Conservation (phyloP, 495 filamentous ascomycete species). For the Bryoglossum gracile region DNA sequence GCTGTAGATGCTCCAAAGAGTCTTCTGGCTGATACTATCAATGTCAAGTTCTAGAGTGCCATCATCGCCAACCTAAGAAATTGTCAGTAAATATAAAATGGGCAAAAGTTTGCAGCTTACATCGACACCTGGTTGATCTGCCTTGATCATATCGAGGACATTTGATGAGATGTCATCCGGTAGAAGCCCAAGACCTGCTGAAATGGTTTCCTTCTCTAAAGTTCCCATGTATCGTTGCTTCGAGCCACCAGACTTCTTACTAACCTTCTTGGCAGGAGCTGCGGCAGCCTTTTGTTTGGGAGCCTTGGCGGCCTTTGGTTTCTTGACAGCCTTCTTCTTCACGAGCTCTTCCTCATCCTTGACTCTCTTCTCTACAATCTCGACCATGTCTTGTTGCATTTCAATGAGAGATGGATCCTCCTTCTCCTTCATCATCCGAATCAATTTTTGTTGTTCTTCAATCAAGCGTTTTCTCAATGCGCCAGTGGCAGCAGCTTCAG, state of each 20-base stretch:
- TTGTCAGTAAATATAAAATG: constrained; percentile 23
- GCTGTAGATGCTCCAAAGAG: constrained; percentile 66
- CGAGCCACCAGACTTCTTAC: constrained; percentile 23
- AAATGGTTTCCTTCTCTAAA: constrained; percentile 80
- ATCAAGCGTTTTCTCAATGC: too few species aligned
- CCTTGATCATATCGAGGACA: constrained; percentile 85
- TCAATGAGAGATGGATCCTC: constrained; percentile 53
- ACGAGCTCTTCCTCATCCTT: constrained; percentile 41
- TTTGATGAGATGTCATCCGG: constrained; percentile 64
- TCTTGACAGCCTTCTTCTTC: constrained; percentile 30
- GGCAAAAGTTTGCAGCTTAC: constrained; percentile 20
- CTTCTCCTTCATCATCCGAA: constrained; percentile 60
- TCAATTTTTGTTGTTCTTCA: constrained; percentile 55
- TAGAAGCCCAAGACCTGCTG: constrained; percentile 67
- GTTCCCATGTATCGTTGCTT: constrained; percentile 53
- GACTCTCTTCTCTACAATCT: constrained; percentile 40
- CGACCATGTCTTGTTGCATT: constrained; percentile 44
- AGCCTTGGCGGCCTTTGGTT: constrained; percentile 34
- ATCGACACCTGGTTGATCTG: constrained; percentile 70
- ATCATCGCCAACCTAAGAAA: constrained; percentile 42
- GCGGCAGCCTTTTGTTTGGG: constrained; percentile 31
- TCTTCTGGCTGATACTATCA: constrained; percentile 68
- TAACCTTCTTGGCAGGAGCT: constrained; percentile 43
- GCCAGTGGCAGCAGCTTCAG: constrained; percentile 3
- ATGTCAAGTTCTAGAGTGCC: constrained; percentile 90